Conservation (phyloP, 2,329 filamentous ascomycete species). For the Botrytis fragariae region DNA sequence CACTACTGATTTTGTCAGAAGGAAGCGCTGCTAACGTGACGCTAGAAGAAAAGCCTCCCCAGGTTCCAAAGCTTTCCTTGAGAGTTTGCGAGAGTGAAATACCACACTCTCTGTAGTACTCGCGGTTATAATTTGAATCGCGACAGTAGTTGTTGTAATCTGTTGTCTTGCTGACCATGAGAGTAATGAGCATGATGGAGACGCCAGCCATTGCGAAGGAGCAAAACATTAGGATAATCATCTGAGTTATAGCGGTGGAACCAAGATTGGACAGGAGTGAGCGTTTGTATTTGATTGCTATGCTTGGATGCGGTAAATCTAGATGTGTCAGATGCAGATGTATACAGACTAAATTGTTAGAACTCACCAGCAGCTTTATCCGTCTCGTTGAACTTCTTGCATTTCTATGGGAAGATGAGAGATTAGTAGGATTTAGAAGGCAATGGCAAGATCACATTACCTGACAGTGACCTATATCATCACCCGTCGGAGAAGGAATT, state of each 20-base stretch:
- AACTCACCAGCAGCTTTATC: slow-evolving; percentile 25
- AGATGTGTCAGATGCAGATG: too few relatives aligned
- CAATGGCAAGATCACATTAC: neutral
- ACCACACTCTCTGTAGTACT: neutral
- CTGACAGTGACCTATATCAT: slow-evolving; percentile 30
- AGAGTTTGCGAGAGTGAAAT: neutral
- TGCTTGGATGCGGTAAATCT: slow-evolving; percentile 29
- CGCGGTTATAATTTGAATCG: accelerated
- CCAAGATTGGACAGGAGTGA: slow-evolving; percentile 29
- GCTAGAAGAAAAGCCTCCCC: slow-evolving; percentile 27
- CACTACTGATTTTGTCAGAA: slow-evolving; percentile 22
- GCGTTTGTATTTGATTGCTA: slow-evolving; percentile 31
- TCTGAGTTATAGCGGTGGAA: slow-evolving; percentile 26
- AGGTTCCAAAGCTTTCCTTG: slow-evolving; percentile 22
- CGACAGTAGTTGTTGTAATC: neutral
- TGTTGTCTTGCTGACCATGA: slow-evolving; percentile 7
- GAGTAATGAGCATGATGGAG: slow-evolving; percentile 23
- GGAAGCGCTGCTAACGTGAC: slow-evolving; percentile 22
- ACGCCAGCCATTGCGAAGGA: slow-evolving; percentile 23
- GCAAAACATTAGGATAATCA: slow-evolving; percentile 28
- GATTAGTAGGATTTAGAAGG: neutral
- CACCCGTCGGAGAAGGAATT: slow-evolving; percentile 23
- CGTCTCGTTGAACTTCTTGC: slow-evolving; percentile 29
- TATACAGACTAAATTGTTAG: accelerated
- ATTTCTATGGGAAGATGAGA: slow-evolving; percentile 17